Base-by-base conservation (phyloP, 148 eudicot genomes). In the Linanthus parryae region DNA sequence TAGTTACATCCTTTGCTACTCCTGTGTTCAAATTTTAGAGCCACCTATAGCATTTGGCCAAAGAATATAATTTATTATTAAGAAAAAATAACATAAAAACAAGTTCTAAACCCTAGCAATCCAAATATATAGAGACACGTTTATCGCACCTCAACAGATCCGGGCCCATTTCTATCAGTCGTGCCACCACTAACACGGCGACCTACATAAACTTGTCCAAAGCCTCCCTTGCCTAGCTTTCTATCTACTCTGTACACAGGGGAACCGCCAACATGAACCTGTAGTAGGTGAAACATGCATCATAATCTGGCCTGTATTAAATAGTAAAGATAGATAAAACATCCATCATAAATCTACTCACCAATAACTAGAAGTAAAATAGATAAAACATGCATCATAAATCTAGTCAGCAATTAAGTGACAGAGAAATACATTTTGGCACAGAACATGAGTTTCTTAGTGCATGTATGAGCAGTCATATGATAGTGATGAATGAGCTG, bases 151-250 rank as follows among this genome's bases (percentile, higher is more conserved):
- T 78, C 84, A 8, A 46, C 34, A 29, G 94, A 79, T 34, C 65
- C 72, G 29, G 75, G 65, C 8, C 90, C 90, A 53, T 66, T 66
- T 46, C 76, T 73, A 23, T 72, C 80, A 65, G 40, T 70, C 15
- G 44, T 28, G 31, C 59, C 63, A 41, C 71, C 79, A 60, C 68
- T 20, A 31, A 73, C 51, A 35, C 84, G 88, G 20, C 82, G 84
- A 52, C 88, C 95, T 37, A 79, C 78, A 58, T 76, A 82, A 24
- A 85, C 95, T 58, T 85, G 95, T 33, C 95, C 95, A 71, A 85
- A 85, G 19, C 95, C 95, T 54, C 95, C 95, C 61, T 85, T 82
- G 22, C 95, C 95, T 52, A 85, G 77, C 65, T 79, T 85, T 63
- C 66, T 82, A 37, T 79, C 90, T 25, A 80, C 41, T 69, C 44